These are phyloP conservation scores for Colletotrichum tabaci DNA, from an alignment of 2,329 filamentous ascomycete species.

Conservation along the genomic window DNA sequence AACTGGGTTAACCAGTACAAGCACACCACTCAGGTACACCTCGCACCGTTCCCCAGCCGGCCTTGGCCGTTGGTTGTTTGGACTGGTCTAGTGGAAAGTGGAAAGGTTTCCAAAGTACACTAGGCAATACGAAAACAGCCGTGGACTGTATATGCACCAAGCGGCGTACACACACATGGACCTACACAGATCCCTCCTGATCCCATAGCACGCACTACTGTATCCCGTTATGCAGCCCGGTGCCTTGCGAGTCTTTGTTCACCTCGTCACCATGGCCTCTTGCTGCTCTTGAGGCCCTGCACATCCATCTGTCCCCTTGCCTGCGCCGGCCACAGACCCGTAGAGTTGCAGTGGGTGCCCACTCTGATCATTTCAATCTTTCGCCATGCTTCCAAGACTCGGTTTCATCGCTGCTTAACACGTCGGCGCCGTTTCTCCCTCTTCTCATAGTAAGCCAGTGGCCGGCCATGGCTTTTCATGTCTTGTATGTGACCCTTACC, in stretches of 20 bases:
- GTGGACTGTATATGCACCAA: slow-evolving; percentile 24
- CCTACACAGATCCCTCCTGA: slow-evolving; percentile 37
- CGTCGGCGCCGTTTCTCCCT: slow-evolving; percentile 38
- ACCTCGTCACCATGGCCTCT: slow-evolving; percentile 19
- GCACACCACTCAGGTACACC: slow-evolving; percentile 33
- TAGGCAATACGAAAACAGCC: slow-evolving; percentile 33
- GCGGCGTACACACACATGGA: slow-evolving; percentile 8
- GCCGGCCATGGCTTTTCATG: slow-evolving; percentile 5
- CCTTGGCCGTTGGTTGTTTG: slow-evolving; percentile 28
- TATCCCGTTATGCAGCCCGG: slow-evolving; percentile 33
- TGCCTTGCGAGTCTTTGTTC: slow-evolving; percentile 34
- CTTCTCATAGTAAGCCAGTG: slow-evolving; percentile 26
- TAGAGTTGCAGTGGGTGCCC: slow-evolving; percentile 34
- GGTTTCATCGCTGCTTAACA: slow-evolving; percentile 39
- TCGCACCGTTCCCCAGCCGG: slow-evolving; percentile 34
- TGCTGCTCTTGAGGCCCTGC: slow-evolving; percentile 20
- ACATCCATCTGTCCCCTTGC: slow-evolving; percentile 7
- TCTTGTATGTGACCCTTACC: slow-evolving; percentile 13
- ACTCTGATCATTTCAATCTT: slow-evolving; percentile 37
- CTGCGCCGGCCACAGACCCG: slow-evolving; percentile 38
- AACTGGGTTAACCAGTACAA: slow-evolving; percentile 32
- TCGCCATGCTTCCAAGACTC: slow-evolving; percentile 39
- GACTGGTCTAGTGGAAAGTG: slow-evolving; percentile 28
- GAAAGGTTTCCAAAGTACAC: slow-evolving; percentile 7
- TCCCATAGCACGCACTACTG: slow-evolving; percentile 41